Evolutionary conservation across 2,329 filamentous ascomycete species (phyloP).

Genomic region (Arthrobotrys megalospora): DNA sequence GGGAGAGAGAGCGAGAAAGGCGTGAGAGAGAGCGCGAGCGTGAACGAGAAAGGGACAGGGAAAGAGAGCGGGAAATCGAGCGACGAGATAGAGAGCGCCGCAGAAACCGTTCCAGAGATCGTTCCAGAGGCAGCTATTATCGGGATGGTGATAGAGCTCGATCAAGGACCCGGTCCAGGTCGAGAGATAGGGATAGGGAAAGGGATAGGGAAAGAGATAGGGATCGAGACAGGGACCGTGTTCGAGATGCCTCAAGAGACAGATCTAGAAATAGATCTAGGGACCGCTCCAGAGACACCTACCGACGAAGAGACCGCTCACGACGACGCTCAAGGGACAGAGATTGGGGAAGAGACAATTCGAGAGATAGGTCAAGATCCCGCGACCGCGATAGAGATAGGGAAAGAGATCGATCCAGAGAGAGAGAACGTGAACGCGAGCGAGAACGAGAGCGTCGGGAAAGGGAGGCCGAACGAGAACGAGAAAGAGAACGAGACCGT

Average conservation of each 20-base stretch:
- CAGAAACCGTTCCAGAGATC: conserved; percentile 36
- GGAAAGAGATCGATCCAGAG: conserved; percentile 44
- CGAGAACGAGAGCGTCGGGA: conserved; percentile 35
- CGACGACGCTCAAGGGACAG: conserved; percentile 47
- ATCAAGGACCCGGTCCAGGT: conserved; percentile 44
- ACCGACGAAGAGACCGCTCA: conserved; percentile 40
- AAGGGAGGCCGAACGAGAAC: conserved; percentile 11
- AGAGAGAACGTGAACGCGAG: conserved; percentile 34
- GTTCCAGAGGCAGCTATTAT: conserved; percentile 41
- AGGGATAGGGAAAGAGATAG: conserved; percentile 22
- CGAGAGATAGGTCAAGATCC: conserved; percentile 42
- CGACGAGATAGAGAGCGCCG: conserved; percentile 44
- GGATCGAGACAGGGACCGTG: conserved; percentile 20
- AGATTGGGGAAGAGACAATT: conserved; percentile 42
- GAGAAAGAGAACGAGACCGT: conserved; percentile 34
- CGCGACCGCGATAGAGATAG: conserved; percentile 53
- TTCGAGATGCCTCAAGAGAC: conserved; percentile 25
- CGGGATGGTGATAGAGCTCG: conserved; percentile 40
- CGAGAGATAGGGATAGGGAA: conserved; percentile 34
- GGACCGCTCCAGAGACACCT: conserved; percentile 38
- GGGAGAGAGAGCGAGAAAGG: conserved; percentile 43
- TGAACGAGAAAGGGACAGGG: conserved; percentile 37
- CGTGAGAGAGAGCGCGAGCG: conserved; percentile 44
- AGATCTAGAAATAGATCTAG: conserved; percentile 47
- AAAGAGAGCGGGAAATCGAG: conserved; percentile 43